A percentile compares a stretch with the other conserved stretches of the same genome.
These are phyloP conservation scores for Ophiostoma perfectum DNA, from an alignment of 2,329 filamentous ascomycete genomes.

Conservation along the genomic window DNA sequence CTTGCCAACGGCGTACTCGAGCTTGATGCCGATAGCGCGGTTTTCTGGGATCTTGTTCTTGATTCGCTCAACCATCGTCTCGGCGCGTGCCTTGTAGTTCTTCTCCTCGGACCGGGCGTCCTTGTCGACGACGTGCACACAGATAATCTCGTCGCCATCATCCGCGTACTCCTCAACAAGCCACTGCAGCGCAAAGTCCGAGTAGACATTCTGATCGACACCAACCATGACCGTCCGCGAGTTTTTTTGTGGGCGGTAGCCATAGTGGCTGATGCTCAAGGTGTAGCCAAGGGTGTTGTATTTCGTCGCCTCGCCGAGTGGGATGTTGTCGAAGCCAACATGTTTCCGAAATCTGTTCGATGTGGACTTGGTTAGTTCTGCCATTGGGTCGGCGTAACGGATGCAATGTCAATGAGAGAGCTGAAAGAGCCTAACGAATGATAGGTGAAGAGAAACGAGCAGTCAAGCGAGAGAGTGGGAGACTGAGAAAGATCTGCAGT, in stretches of 20 bases:
- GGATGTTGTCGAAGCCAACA: slow-evolving; percentile 57
- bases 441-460: too few relatives aligned
- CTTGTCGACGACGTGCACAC: slow-evolving; percentile 80
- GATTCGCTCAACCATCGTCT: slow-evolving; percentile 67
- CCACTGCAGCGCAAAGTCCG: slow-evolving; percentile 88
- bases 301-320: slow-evolving; percentile 53
- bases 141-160: slow-evolving; percentile 89
- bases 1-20: slow-evolving; percentile 86
- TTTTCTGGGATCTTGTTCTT: slow-evolving; percentile 72
- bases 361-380: slow-evolving; percentile 31
- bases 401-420: not conserved
- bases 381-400: not conserved
- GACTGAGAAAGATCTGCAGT: not conserved
- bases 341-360: slow-evolving; percentile 52
- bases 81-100: slow-evolving; percentile 70
- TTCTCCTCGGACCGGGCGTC: slow-evolving; percentile 65
- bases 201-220: slow-evolving; percentile 86
- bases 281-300: slow-evolving; percentile 66
- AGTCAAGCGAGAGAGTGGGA: not conserved
- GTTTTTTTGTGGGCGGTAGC: slow-evolving; percentile 73
- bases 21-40: slow-evolving; percentile 75
- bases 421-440: not conserved
- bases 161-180: slow-evolving; percentile 86
- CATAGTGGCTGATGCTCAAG: slow-evolving; percentile 77
- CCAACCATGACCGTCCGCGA: slow-evolving; percentile 88